Base-by-base conservation (phyloP, 495 filamentous ascomycete genomes). In the Rusavskia elegans region DNA sequence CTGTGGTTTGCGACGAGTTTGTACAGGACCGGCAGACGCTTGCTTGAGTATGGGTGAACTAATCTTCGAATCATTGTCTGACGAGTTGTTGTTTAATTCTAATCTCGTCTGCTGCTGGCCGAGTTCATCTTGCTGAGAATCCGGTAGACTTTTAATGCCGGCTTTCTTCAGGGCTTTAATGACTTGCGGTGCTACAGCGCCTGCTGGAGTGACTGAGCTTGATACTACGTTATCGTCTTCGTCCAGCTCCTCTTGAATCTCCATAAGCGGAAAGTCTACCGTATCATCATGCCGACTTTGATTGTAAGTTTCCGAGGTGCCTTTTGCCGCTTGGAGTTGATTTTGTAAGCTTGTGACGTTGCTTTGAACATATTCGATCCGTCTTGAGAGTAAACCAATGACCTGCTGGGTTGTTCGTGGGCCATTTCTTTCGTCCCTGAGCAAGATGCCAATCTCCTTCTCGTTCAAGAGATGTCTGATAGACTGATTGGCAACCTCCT, bases 161-260 rank as follows among this genome's bases (percentile, higher is more conserved):
- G 77, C 82, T 60, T 87, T 88, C 57, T 77, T 68, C 48, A 94
- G 62, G 1, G 80, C 73, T 16, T 87, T 79, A 20, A 84, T 55
- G 14, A 89, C 62, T 52, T 83, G 73, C 2, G 79, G 65, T 42
- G 80, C 74, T 8, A 71, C 66, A 42, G 83, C 74, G 19, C 78
- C 79, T 0, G 85, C 78, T 1, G 63, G 75, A 11, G 79, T 78
- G 8, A 79, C 32, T n/a, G 2, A 39, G 13, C n/a, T 51, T 60
- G 57, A 82, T 30, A 95, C 68, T 11, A 97, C 74, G 59, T 95
- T 90, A 17, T 79, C 92, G 17, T 95, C 81, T 19, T 95, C 90
- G 63, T 98, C 92, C 44, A 98, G 70, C 67, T 95, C 83, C 64
- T 98, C 90, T 40, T 81, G 66, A 54, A 98, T 96, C 50, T 96